These are phyloP conservation scores for Ascochyta pisi DNA, from an alignment of 2,329 filamentous ascomycete species.

Conservation along the genomic window DNA sequence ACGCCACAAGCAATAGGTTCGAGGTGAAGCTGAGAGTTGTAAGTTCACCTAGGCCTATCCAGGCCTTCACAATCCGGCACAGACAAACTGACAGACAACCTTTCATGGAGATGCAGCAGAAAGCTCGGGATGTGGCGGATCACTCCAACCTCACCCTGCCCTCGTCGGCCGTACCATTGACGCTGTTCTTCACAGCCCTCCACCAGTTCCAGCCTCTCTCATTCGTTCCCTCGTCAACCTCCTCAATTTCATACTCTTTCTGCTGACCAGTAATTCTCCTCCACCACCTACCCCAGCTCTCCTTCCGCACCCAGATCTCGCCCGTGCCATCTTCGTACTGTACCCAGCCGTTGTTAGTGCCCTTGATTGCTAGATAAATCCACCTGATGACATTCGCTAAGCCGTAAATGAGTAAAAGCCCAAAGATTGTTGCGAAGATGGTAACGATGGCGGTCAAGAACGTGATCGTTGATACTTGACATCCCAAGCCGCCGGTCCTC, in stretches of 20 bases:
- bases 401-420: constrained; percentile 46
- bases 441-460: constrained; percentile 54
- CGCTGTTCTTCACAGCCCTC: constrained; percentile 17
- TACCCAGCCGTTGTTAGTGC: constrained; percentile 35
- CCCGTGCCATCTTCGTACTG: constrained; percentile 38
- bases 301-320: constrained; percentile 42
- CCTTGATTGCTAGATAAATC: constrained; percentile 21
- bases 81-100: neutral
- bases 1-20: neutral
- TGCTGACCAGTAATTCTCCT: constrained; percentile 28
- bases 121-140: neutral
- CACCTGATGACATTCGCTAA: constrained; percentile 26
- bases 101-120: neutral
- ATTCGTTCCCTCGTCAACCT: constrained; percentile 36
- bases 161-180: constrained; percentile 9
- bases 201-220: constrained; percentile 34
- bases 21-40: neutral
- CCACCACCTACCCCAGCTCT: constrained; percentile 42
- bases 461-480: constrained; percentile 56
- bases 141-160: constrained; percentile 12
- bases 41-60: too few relatives aligned
- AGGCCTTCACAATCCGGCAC: neutral
- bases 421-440: constrained; percentile 51
- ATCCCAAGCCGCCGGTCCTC: constrained; percentile 53
- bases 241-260: constrained; percentile 35